These are phyloP conservation scores for Trichomonascaceae sp. DNA, from an alignment of 1,139 yeast species.

Conservation along the genomic window DNA sequence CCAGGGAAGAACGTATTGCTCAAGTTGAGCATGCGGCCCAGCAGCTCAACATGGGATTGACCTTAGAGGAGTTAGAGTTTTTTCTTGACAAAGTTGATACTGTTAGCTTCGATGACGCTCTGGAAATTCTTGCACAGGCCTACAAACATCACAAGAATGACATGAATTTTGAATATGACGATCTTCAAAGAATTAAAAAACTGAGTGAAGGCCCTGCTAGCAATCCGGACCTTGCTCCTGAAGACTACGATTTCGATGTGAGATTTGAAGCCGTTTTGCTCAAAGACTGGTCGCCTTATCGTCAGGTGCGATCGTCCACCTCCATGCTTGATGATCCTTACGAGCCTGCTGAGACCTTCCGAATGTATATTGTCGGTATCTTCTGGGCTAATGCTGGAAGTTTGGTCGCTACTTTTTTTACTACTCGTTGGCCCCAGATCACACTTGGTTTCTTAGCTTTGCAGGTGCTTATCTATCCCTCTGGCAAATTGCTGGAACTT, in stretches of 20 bases:
- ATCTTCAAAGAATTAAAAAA: slow-evolving; percentile 23
- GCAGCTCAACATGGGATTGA: background rate
- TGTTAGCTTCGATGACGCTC: slow-evolving; percentile 3
- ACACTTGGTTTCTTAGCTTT: slow-evolving; percentile 41
- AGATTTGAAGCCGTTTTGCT: slow-evolving; percentile 38
- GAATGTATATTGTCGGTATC: slow-evolving; percentile 49
- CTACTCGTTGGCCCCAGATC: slow-evolving; percentile 48
- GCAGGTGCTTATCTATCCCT: slow-evolving; percentile 52
- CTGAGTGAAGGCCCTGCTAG: slow-evolving; percentile 14
- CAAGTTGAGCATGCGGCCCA: background rate
- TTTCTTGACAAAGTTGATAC: slow-evolving; percentile 20
- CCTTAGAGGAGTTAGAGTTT: slow-evolving; percentile 21
- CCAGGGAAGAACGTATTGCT: background rate
- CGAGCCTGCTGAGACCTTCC: slow-evolving; percentile 45
- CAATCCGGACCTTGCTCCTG: slow-evolving; percentile 8
- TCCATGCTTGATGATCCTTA: slow-evolving; percentile 42
- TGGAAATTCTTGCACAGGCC: slow-evolving; percentile 23
- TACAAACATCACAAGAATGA: slow-evolving; percentile 31
- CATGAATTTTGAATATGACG: slow-evolving; percentile 42
- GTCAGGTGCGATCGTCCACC: slow-evolving; percentile 45
- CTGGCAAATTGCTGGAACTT: slow-evolving; percentile 37
- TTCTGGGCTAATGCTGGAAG: slow-evolving; percentile 54
- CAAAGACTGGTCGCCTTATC: slow-evolving; percentile 44
- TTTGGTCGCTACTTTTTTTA: slow-evolving; percentile 51
- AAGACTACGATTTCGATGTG: slow-evolving; percentile 29